These are phyloP conservation scores for Musa acuminata DNA, from an alignment of 176 grass and related monocot genomes.

Conservation along the genomic window DNA sequence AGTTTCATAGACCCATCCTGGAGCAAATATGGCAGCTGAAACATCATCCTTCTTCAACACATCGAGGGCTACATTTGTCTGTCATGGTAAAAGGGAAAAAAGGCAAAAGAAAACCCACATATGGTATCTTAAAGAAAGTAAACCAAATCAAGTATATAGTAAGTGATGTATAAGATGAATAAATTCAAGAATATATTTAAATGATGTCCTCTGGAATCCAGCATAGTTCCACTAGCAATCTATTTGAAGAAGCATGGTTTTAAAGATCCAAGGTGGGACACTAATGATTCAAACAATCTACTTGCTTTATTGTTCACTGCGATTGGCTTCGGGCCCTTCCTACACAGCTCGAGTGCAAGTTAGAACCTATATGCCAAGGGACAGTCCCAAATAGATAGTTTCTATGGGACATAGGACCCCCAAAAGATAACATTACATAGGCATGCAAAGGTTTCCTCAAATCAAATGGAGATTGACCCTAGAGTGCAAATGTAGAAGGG, in stretches of 20 bases:
- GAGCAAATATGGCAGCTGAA: constrained; percentile 92
- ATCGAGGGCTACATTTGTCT: constrained; percentile 89
- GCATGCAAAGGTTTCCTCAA: too few species aligned
- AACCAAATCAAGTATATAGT: not conserved
- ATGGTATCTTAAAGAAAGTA: not conserved
- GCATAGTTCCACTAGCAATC: not conserved
- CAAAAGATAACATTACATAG: too few species aligned
- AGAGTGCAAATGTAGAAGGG: too few species aligned
- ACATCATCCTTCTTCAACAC: constrained; percentile 79
- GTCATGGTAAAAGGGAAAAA: constrained; percentile 4
- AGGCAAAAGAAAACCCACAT: not conserved
- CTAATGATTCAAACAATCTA: not conserved
- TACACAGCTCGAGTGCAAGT: too few species aligned
- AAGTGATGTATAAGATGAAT: not conserved
- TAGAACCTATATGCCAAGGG: too few species aligned
- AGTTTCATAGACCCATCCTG: constrained; percentile 95
- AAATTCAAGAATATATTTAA: not conserved
- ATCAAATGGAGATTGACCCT: too few species aligned
- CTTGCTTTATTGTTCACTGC: too few species aligned
- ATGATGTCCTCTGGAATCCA: not conserved
- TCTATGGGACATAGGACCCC: too few species aligned
- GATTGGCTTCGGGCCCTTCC: too few species aligned
- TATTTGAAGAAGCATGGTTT: not conserved
- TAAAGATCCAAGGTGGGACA: not conserved
- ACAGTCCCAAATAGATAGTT: too few species aligned